Base-by-base conservation (phyloP, 2,329 filamentous ascomycete species). In the Cercospora zeina region DNA sequence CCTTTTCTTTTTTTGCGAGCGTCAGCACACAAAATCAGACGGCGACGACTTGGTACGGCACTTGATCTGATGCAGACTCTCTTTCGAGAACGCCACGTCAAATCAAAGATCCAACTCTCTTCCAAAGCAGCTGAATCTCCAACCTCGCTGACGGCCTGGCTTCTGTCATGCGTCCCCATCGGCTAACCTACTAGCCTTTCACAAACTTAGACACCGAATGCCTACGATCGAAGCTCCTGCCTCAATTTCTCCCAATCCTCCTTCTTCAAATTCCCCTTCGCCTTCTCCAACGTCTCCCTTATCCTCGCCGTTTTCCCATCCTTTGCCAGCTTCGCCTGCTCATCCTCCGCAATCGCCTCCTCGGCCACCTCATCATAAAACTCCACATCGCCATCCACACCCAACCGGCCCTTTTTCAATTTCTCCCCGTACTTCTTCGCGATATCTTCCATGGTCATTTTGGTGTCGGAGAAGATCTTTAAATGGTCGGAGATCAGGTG, bases 401-500 rank as follows among this genome's bases (percentile, higher is more conserved):
- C 86, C 33, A 93, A 73, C 30, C 83, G 85, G 16, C 90, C 89
- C 64, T 85, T 85, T 80, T 88, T 90, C 63, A 93, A 83, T 1
- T 90, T 77, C 67, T 87, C 83, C 4, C 93, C 93, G 72, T 89
- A 89, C 67, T 91, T 87, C 62, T 82, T 80, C 79, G 95, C 84
- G 54, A 97, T 77, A 65, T 93, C 88, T 75, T 96, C 89, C 31
- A 95, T 79, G 0, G 89, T 92, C 62, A 89, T 76, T 60, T 83
- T 81, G 53, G 81, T 82, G 68, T 93, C 85, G 36, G 87, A 88
- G 72, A 95, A 95, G 54, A 93, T 90, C 79, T 85, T 86, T 55
- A 99, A 78, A 76, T 99, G 90, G 76, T 99, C 95, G 72, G 87
- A 89, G 71, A 99, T 97, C 68, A 99, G 79, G 79, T 99, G 95